Conservation (phyloP, 805 yeast genomes). For the Schwanniomyces yamadae region DNA sequence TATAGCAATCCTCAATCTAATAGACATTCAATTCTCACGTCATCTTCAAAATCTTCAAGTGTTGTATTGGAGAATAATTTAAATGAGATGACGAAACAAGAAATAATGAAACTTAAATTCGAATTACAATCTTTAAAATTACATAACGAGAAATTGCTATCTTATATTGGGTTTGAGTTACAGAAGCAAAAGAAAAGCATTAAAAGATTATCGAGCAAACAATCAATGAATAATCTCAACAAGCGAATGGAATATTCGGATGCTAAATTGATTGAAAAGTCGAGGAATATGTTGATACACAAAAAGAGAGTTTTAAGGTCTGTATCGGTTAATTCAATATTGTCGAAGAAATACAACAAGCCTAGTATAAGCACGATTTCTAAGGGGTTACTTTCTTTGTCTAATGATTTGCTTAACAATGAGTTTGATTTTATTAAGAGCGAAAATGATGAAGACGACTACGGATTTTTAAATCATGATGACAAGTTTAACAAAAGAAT, state of each 20-base stretch:
- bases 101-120: conserved; percentile 50
- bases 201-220: conserved; percentile 37
- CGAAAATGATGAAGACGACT: conserved; percentile 25
- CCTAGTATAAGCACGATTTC: conserved; percentile 10
- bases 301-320: conserved; percentile 43
- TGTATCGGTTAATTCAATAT: conserved; percentile 31
- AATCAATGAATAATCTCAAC: conserved; percentile 24
- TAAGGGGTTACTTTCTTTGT: conserved; percentile 14
- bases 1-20: conserved; percentile 10
- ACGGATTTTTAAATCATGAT: conserved; percentile 28
- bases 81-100: conserved; percentile 40
- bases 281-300: conserved; percentile 44
- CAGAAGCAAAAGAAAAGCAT: conserved; percentile 48
- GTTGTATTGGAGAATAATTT: conserved; percentile 20
- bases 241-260: conserved; percentile 48
- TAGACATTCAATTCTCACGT: conserved; percentile 15
- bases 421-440: not conserved
- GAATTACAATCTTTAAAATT: conserved; percentile 53
- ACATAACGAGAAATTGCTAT: conserved; percentile 55
- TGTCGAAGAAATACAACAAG: conserved; percentile 16
- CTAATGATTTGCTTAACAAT: conserved; percentile 1
- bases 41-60: conserved; percentile 32
- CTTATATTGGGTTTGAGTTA: conserved; percentile 56
- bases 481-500: conserved; percentile 24
- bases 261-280: conserved; percentile 49